Evolutionary conservation across 305 asterid species (phyloP).

Genomic region (Nicotiana rustica): DNA sequence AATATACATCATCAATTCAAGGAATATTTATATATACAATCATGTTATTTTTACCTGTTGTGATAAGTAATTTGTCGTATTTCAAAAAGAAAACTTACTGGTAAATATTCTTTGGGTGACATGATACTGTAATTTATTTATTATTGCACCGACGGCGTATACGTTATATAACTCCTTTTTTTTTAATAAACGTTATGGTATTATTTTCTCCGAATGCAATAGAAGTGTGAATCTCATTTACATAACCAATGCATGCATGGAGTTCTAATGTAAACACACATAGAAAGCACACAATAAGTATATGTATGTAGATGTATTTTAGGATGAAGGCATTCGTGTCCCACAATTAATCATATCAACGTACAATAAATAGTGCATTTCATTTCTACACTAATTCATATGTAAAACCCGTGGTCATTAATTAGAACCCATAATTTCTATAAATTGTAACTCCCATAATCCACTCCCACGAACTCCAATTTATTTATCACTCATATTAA

Average conservation of each 20-base stretch:
- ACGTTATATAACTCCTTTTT: no score
- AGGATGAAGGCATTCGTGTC: conserved; percentile 24
- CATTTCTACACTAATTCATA: conserved; percentile 30
- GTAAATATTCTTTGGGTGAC: no score
- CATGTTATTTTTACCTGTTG: no score
- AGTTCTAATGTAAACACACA: conserved; percentile 26
- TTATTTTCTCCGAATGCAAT: background rate
- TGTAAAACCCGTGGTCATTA: conserved; percentile 23
- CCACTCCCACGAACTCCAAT: conserved; percentile 64
- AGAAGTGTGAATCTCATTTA: background rate
- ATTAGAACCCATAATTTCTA: conserved; percentile 49
- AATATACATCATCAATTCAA: no score
- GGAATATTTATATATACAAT: no score
- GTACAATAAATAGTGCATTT: conserved; percentile 1
- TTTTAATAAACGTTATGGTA: no score
- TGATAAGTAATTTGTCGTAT: no score
- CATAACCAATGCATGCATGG: conserved; percentile 27
- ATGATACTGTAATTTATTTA: no score
- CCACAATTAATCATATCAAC: conserved; percentile 23
- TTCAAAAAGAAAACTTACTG: no score
- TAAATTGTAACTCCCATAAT: conserved; percentile 73
- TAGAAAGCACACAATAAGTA: conserved; percentile 12
- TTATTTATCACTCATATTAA: conserved; percentile 33
- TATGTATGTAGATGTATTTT: conserved; percentile 20
- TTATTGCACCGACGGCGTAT: no score